Evolutionary conservation across 73 alveolate species (phyloP).

Genomic region (Paramecium sonneborni): DNA sequence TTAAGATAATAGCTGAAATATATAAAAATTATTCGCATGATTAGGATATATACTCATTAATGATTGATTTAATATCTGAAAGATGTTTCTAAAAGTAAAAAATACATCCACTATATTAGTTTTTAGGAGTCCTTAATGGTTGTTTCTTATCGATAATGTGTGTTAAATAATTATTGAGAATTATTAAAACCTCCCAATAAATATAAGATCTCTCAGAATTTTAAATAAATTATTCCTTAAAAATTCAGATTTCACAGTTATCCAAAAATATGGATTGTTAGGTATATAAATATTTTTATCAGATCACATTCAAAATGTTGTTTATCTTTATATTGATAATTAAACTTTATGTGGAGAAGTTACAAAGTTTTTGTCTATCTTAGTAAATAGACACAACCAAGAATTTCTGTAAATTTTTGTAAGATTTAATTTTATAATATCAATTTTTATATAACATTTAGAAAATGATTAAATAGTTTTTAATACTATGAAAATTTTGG

Average conservation of each 20-base stretch:
- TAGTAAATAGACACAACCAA: neutral
- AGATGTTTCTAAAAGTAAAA: neutral
- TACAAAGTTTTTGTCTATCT: neutral
- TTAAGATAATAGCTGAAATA: neutral
- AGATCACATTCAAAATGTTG: neutral
- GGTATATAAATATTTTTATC: neutral
- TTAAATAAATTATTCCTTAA: neutral
- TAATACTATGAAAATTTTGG: neutral
- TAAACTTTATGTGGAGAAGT: neutral
- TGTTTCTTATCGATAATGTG: neutral
- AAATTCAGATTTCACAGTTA: neutral
- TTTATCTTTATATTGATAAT: neutral
- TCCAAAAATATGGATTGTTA: neutral
- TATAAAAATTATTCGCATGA: neutral
- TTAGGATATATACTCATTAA: neutral
- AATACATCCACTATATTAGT: neutral
- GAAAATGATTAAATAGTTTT: neutral
- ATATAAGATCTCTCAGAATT: neutral
- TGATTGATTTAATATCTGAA: neutral
- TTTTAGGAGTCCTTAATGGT: neutral
- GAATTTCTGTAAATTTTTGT: neutral
- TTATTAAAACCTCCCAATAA: neutral
- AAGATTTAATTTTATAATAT: neutral
- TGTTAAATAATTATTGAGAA: neutral
- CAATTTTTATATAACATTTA: neutral